These are phyloP conservation scores for Fraxinus americana DNA, from an alignment of 257 asterid species.

Conservation along the genomic window DNA sequence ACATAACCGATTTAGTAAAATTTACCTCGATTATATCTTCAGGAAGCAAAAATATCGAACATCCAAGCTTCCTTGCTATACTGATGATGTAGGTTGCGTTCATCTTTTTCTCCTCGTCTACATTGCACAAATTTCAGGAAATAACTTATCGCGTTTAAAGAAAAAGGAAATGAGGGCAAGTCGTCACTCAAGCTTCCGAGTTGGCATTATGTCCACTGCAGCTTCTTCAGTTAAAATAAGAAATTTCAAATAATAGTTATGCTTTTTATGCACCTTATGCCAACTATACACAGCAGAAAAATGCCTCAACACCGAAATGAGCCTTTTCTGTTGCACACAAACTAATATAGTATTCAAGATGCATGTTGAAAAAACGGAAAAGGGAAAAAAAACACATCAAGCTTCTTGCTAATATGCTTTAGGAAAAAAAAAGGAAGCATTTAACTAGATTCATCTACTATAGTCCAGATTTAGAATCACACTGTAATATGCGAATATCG, in stretches of 20 bases:
- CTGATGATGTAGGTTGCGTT: conserved; percentile 92
- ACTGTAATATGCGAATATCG: background rate
- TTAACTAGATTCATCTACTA: too few relatives aligned
- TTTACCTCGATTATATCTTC: conserved; percentile 88
- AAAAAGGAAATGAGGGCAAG: background rate
- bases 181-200: background rate
- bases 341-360: background rate
- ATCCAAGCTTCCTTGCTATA: conserved; percentile 94
- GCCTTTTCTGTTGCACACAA: background rate
- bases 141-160: background rate
- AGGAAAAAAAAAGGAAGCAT: background rate
- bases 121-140: conserved; percentile 13
- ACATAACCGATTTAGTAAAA: background rate
- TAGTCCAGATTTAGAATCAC: background rate
- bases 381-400: too few relatives aligned
- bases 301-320: too few relatives aligned
- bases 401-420: background rate
- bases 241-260: too few relatives aligned
- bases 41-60: conserved; percentile 90
- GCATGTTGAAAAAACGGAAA: too few relatives aligned
- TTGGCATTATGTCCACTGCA: background rate
- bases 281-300: conserved; percentile 13
- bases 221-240: too few relatives aligned
- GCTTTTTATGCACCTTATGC: background rate
- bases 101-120: conserved; percentile 89